A percentile compares a stretch with the other conserved stretches of the same genome.
Evolutionary conservation across 768 basidiomycete genomes (phyloP).

Genomic region (Leccinum uliginosum): DNA sequence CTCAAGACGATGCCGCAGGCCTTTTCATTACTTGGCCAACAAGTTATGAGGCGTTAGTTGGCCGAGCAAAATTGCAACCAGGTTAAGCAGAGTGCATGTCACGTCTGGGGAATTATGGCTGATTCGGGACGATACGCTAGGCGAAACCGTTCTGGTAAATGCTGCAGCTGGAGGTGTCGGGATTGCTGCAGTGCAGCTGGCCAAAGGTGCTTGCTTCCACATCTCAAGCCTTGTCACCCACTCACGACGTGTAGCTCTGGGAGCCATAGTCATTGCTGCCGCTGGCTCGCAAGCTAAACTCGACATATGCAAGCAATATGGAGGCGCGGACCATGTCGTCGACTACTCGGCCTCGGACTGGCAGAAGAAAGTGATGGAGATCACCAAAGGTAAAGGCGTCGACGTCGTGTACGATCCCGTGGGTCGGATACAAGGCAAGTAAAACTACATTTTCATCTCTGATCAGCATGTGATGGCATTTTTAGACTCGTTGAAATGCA

Average conservation of each 20-base stretch:
- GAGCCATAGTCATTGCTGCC: constrained; percentile 93
- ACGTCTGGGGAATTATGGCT: constrained; percentile 3
- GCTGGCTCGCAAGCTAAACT: constrained; percentile 79
- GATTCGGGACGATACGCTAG: constrained; percentile 31
- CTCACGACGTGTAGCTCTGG: constrained; percentile 52
- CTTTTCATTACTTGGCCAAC: constrained; percentile 90
- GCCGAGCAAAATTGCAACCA: constrained; percentile 72
- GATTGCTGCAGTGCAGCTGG: constrained; percentile 86
- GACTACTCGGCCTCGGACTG: constrained; percentile 77
- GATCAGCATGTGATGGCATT: not conserved
- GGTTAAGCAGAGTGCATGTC: constrained; percentile 39
- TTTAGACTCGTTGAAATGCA: constrained; percentile 82
- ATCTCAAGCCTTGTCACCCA: not conserved
- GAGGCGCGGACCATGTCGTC: constrained; percentile 79
- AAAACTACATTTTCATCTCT: not conserved
- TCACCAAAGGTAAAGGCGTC: constrained; percentile 83
- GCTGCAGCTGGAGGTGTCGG: constrained; percentile 97
- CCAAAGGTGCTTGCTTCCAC: constrained; percentile 58
- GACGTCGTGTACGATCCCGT: constrained; percentile 88
- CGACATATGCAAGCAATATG: constrained; percentile 66
- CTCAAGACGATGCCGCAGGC: constrained; percentile 38
- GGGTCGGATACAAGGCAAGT: constrained; percentile 63
- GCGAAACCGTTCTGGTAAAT: constrained; percentile 90
- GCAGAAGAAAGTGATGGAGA: constrained; percentile 84
- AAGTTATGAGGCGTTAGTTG: constrained; percentile 86